phyloP scores from a whole-genome alignment of 352 stramenopile species.

The Pythium pyrilobum region DNA sequence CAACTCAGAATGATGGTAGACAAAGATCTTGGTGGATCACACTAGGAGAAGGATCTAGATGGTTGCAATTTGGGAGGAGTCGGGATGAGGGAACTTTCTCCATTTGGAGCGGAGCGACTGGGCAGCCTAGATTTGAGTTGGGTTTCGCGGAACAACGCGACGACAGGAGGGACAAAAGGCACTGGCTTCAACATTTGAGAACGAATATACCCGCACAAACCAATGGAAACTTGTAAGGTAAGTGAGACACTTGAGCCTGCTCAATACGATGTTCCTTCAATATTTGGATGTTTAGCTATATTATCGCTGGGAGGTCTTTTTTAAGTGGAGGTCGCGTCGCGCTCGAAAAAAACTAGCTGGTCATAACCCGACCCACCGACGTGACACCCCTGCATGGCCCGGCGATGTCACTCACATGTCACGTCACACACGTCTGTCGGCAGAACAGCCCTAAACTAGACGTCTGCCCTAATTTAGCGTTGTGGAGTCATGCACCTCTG shows the following conservation, averaged over 20 bases:
- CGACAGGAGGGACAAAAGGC: not conserved
- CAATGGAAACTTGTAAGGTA: not conserved
- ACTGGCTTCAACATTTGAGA: slow-evolving; percentile 1
- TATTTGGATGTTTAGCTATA: not conserved
- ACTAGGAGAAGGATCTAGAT: not conserved
- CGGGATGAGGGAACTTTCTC: slow-evolving; percentile 7
- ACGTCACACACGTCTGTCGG: not conserved
- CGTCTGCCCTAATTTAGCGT: not conserved
- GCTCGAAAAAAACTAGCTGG: slow-evolving; percentile 14
- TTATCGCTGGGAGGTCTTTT: not conserved
- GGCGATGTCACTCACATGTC: not conserved
- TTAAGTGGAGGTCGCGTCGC: not conserved
- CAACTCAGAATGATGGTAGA: slow-evolving; percentile 11
- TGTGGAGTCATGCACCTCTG: not conserved
- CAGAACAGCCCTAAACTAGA: too few relatives aligned
- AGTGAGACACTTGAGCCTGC: not conserved
- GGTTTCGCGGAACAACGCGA: not conserved
- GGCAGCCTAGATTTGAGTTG: not conserved
- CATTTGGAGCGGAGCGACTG: slow-evolving; percentile 1
- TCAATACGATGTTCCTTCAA: not conserved
- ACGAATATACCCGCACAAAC: slow-evolving; percentile 1
- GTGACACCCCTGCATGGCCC: not conserved
- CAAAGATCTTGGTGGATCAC: not conserved
- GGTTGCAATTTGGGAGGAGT: slow-evolving; percentile 1
- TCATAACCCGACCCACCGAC: slow-evolving; percentile 2